Evolutionary conservation across 2,329 filamentous ascomycete genomes (phyloP).

Genomic region (Xylaria sp.): DNA sequence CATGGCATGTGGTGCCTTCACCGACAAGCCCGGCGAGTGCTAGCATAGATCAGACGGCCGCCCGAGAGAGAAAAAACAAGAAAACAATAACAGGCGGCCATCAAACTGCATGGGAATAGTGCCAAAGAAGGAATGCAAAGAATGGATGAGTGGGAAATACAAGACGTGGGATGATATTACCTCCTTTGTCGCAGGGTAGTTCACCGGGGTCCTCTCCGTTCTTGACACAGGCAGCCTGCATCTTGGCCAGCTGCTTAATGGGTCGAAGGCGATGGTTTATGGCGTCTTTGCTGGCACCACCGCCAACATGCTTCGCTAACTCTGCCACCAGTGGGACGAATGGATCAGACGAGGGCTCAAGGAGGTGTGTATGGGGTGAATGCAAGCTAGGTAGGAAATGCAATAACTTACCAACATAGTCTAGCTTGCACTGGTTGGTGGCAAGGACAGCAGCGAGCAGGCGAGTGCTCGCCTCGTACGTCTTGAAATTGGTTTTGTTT

Average conservation of each 20-base stretch:
- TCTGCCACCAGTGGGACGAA: conserved; percentile 25
- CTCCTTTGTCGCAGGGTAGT: conserved; percentile 45
- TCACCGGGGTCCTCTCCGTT: conserved; percentile 43
- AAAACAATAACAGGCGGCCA: neutral
- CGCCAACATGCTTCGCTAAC: conserved; percentile 39
- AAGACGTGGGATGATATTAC: conserved; percentile 36
- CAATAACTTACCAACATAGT: conserved; percentile 63
- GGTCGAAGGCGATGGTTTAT: conserved; percentile 48
- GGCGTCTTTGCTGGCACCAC: conserved; percentile 42
- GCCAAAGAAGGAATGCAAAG: neutral
- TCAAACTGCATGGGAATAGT: neutral
- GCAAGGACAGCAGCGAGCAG: conserved; percentile 67
- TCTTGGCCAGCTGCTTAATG: conserved; percentile 46
- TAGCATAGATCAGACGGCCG: conserved; percentile 15
- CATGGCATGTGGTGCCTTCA: conserved; percentile 54
- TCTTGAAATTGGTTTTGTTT: conserved; percentile 59
- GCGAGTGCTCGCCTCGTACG: conserved; percentile 64
- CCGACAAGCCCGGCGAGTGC: conserved; percentile 34
- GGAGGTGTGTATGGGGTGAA: neutral
- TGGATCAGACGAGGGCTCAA: conserved; percentile 14
- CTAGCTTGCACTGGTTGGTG: conserved; percentile 59
- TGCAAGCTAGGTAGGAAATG: neutral
- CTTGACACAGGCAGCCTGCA: conserved; percentile 41
- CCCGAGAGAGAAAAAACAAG: neutral
- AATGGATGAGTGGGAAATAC: neutral